Evolutionary conservation across 1,139 yeast genomes (phyloP), one percentile per base, ranked within the genome.

Genomic region (Suhomyces maxii): DNA sequence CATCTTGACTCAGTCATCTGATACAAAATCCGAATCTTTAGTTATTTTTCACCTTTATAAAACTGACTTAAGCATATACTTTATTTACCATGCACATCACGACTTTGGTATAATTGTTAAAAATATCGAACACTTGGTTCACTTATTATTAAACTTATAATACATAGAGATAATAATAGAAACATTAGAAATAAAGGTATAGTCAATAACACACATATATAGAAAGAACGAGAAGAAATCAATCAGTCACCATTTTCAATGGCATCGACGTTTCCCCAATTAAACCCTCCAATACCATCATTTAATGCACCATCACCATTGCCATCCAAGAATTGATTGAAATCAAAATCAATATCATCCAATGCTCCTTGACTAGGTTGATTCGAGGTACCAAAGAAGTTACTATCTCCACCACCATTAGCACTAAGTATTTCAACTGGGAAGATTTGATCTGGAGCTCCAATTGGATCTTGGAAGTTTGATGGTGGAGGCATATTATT

Each of bases 271-370:
- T 75, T 78, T n/a, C 77, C 79, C 84, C 84, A 80, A 54, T 68
- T 74, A 56, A 78, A 77, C 11, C 73, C 77, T 36, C 67, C 71
- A 31, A 73, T 69, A 13, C 69, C 64, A 52, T 73, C 78, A 49
- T 60, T 68, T 58, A 64, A 67, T 25, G 57, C 65, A 26, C 56
- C 58, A 41, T 67, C 71, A 26, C 71, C 77, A 45, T 65, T 69
- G 2, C 75, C 72, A 45, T 76, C 77, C 58, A 79, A 68, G 48
- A 79, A 71, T 55, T 72, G 73, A 50, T 77, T 78, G 56, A 79
- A 79, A 55, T 79, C 83, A 60, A 80, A 80, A 54, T 78, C 83
- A 47, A 78, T 77, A 42, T 75, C 79, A 41, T 73, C 79, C 48
- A 70, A 61, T 3, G 61, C 64, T 0, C 64, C 67, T 30, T 54